Base-by-base conservation (phyloP, 495 filamentous ascomycete genomes). In the Penicillium fimorum region DNA sequence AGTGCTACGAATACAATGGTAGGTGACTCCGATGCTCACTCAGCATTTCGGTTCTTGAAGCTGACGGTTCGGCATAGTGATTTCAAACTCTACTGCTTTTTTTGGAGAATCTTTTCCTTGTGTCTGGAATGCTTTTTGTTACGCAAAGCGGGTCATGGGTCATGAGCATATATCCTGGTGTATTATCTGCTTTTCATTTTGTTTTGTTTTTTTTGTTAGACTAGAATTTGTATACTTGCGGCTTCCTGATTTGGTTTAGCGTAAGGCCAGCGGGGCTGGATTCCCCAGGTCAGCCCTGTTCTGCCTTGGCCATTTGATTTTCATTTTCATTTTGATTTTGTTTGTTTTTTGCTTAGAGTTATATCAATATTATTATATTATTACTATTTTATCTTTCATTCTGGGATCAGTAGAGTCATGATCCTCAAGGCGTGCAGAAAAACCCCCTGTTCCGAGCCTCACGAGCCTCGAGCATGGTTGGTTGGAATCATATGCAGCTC, bases 391-490 rank as follows among this genome's bases (percentile, higher is more conserved):
- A 18, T 48, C 11, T 50, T 12, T 50, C 35, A 7, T 48, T 53
- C 27, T 49, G 58, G 25, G 4, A 22, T 22, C 33, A 53, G 43
- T 38, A 22, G 49, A 57, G 58, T 60, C 58, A 30, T 54, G 52
- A 54, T 54, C 52, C 29, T 50, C 57, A 55, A 35, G 27, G 18
- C 52, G n/a, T 51, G 53, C 41, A 55, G 50, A 38, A 52, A 51
- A 51, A 46, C 30, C 40, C 50, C 45, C 53, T 43, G 30, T 32
- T 37, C 44, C n/a, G 57, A 60, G 57, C 52, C 57, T 48, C 57
- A 60, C 47, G 33, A 27, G 53, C 7, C 18, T 44, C 4, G 12
- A 22, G 8, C 10, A 37, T 47, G 52, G 32, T 44, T 54, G 52
- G 52, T n/a, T 54, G 15, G 32, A 35, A 45, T 29, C 11, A 17